These are phyloP conservation scores for Aristolochia contorta DNA, from an alignment of 164 flowering plant genomes.

Conservation along the genomic window DNA sequence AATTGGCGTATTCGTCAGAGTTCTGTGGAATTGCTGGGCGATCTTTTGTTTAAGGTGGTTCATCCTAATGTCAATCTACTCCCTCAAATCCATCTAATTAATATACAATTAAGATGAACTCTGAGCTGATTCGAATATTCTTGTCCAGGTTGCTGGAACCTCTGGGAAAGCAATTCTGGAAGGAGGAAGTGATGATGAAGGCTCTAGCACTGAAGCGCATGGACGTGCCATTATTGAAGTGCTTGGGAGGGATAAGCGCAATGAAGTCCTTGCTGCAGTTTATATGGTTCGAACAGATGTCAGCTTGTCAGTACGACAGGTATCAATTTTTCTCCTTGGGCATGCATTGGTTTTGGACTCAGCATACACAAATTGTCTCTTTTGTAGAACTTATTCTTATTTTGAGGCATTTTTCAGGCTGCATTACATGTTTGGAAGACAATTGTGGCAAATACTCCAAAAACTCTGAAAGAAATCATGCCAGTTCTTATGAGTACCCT, in stretches of 20 bases:
- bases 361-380: too few species aligned
- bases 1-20: slow-evolving; percentile 99
- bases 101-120: neutral
- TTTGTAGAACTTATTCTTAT: neutral
- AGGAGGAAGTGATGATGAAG: slow-evolving; percentile 99
- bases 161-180: slow-evolving; percentile 98
- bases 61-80: neutral
- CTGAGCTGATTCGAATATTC: neutral
- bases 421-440: slow-evolving; percentile 99
- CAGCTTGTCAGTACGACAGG: slow-evolving; percentile 96
- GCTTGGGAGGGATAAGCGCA: slow-evolving; percentile 87
- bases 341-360: too few species aligned
- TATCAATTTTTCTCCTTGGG: slow-evolving; percentile 10
- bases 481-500: slow-evolving; percentile 91
- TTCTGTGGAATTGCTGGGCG: slow-evolving; percentile 95
- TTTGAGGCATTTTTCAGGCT: slow-evolving; percentile 42
- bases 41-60: slow-evolving; percentile 83
- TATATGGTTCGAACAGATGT: slow-evolving; percentile 99
- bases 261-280: slow-evolving; percentile 97
- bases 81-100: neutral
- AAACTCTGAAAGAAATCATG: slow-evolving; percentile 95
- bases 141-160: slow-evolving; percentile 92
- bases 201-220: slow-evolving; percentile 98
- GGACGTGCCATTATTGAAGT: slow-evolving; percentile 98
- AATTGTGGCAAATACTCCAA: slow-evolving; percentile 95